These are phyloP conservation scores for Zanthoxylum bungeanum DNA, from an alignment of 345 rosid species.

Conservation along the genomic window DNA sequence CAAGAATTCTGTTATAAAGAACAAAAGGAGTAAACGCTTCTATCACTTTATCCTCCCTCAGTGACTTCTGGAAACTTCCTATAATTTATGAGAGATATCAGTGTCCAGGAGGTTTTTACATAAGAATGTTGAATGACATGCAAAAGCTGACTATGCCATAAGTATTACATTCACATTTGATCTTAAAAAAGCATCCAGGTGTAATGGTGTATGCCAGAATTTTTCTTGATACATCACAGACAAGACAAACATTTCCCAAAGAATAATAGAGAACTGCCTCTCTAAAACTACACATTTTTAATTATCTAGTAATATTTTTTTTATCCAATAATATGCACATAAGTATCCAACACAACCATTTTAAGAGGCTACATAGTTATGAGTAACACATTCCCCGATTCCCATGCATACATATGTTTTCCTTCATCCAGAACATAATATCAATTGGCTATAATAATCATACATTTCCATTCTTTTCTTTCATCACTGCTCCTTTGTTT, in stretches of 20 bases:
- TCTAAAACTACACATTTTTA: background rate
- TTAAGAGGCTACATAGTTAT: background rate
- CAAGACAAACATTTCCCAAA: background rate
- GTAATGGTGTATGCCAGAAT: background rate
- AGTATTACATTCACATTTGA: background rate
- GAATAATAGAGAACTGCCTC: background rate
- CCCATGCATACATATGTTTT: too few species aligned
- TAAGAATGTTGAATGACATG: background rate
- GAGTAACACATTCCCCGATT: background rate
- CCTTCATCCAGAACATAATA: background rate
- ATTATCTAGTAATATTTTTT: background rate
- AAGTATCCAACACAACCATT: background rate
- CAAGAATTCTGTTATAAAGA: background rate
- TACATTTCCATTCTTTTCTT: background rate
- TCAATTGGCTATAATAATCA: too few species aligned
- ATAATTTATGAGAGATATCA: background rate
- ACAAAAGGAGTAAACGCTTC: background rate
- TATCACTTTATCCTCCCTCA: constrained; percentile 2
- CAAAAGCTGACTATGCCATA: background rate
- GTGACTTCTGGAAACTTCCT: background rate
- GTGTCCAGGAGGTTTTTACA: background rate
- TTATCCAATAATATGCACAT: background rate
- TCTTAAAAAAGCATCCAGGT: background rate
- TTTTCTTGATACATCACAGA: background rate
- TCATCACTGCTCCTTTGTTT: background rate